Base-by-base conservation (phyloP, 148 eudicot genomes). In the Amaranthus cruentus region DNA sequence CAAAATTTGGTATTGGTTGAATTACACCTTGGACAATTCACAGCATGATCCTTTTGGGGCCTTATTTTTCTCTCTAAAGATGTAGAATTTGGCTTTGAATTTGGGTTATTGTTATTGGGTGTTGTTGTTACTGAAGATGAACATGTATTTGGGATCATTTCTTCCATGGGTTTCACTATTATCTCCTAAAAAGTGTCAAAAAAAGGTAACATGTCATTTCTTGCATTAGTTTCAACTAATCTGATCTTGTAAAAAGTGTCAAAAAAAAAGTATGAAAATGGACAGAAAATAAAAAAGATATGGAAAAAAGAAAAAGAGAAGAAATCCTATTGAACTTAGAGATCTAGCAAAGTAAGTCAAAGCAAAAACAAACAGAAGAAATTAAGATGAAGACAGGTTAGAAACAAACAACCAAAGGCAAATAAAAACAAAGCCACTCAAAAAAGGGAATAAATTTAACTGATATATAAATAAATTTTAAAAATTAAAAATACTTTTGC, bases 1-100 rank as follows among this genome's bases (percentile, higher is more conserved):
- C 98, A 92, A 66, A 92, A 92, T 57, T 89, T 89, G 11, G 93
- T 88, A 85, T 88, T 86, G 9, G 83, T 86, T 14, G 93, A 89
- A 69, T 87, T 85, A 86, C 93, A 89, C 53, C 93, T 83, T 59
- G 93, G 93, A 47, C 93, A 89, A 56, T 87, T 85, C 55, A 85
- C 52, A 46, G 84, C 85, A 79, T 82, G 80, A 43, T 89, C 90
- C 10, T 85, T 85, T 51, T 84, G 79, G 3, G 85, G 85, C 60
- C 85, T 83, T 0, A 77, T 70, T 71, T 83, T 83, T 66, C 85
- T 80, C 53, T 83, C 85, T 18, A 80, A 73, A 2, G 78, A 79
- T 0, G 78, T 77, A 44, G 76, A 65, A 6, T 70, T 14, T 0
- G 61, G 6, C 2, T 57, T 43, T 11, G 55, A 28, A 2, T 3